Base-by-base conservation (phyloP, 495 filamentous ascomycete species). In the Ascodesmis nigricans region DNA sequence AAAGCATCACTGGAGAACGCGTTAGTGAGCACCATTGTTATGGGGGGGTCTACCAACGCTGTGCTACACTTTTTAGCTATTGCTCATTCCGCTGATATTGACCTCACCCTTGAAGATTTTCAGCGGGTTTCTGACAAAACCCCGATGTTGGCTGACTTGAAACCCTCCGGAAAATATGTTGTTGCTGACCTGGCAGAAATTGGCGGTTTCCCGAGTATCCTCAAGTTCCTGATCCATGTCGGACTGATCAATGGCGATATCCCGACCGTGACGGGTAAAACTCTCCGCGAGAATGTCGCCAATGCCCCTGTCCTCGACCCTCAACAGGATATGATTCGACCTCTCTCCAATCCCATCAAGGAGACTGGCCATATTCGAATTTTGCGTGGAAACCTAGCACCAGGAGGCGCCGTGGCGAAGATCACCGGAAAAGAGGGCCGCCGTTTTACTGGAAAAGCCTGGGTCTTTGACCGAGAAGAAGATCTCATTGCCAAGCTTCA, bases 111-210 rank as follows among this genome's bases (percentile, higher is more conserved):
- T 20, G 79, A 91, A 46, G 87, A 97, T 47, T 61, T 97, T 42
- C 76, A 90, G 55, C 66, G 78, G 31, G 75, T 90, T 21, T 78
- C 74, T 49, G 65, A 91, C 57, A 82, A 79, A 54, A 79, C 87
- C 13, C 87, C 87, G 0, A 84, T 83, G 56, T 67, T 97, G 33
- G 87, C 87, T n/a, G 73, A 97, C 50, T 64, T 97, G 5, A 76
- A 84, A 0, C 87, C 87, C 0, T 75, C 67, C 35, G 87, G 87
- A 2, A 75, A 75, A 35, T 79, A 83, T 54, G 74, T 75, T 50
- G 91, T 93, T 77, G 80, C 83, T 30, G 87, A 97, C 49, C 65
- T 97, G n/a, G 91, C 83, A 56, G 71, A 79, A 31, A 72, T 93
- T 40, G 87, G 87, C 36, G 87, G 87, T 32, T 77, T 83, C 18